Evolutionary conservation across 208 protist genomes (phyloP).

Genomic region (Acanthamoeba sp.): DNA sequence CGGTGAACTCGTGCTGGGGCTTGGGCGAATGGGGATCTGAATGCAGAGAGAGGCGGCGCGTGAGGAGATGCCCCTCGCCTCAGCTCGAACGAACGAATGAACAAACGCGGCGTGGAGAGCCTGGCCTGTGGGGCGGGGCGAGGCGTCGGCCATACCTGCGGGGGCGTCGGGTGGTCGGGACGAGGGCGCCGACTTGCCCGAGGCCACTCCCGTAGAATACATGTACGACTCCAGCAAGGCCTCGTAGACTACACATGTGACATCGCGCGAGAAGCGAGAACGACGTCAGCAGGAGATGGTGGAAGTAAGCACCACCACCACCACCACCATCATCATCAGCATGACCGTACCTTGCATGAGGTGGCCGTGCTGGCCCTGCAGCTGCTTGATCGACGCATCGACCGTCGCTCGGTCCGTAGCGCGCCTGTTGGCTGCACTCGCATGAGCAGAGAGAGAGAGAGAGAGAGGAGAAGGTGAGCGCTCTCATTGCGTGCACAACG

Average conservation of each 20-base stretch:
- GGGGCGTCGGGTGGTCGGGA: neutral
- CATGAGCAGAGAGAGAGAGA: neutral
- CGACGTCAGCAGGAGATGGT: neutral
- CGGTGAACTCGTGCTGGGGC: neutral
- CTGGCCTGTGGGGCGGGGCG: too few relatives aligned
- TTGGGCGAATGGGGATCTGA: neutral
- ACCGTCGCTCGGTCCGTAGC: neutral
- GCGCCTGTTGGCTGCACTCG: neutral
- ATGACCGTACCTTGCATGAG: neutral
- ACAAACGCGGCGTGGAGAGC: neutral
- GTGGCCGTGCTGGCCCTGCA: neutral
- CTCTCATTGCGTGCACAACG: too few relatives aligned
- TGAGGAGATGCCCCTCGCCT: too few relatives aligned
- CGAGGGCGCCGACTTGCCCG: neutral
- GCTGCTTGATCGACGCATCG: neutral
- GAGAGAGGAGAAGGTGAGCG: neutral
- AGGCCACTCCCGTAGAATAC: slow-evolving; percentile 9
- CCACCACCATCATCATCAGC: too few relatives aligned
- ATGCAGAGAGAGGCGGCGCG: too few relatives aligned
- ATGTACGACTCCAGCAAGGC: slow-evolving; percentile 60
- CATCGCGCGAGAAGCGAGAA: neutral
- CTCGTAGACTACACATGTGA: slow-evolving; percentile 46
- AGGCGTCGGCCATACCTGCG: neutral
- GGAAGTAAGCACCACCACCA: too few relatives aligned
- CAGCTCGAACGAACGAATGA: too few relatives aligned